phyloP scores from a whole-genome alignment of 2,329 filamentous ascomycete species.

The Zelopaecilomyces penicillatus region DNA sequence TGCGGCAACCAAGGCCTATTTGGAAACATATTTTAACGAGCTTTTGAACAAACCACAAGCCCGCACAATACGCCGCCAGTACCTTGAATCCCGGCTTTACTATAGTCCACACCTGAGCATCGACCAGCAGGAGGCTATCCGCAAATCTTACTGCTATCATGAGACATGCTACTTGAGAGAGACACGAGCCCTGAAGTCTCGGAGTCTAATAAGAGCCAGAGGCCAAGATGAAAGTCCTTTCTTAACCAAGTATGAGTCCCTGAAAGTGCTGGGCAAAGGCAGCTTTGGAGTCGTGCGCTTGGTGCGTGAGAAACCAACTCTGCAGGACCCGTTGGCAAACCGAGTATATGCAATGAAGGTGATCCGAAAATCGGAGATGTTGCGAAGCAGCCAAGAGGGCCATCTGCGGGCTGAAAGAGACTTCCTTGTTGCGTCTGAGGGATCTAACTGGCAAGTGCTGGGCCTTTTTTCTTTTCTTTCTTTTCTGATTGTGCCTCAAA shows the following conservation, averaged over 20 bases:
- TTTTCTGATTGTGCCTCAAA: too few species aligned
- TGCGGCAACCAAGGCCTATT: conserved; percentile 73
- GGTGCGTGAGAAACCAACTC: conserved; percentile 57
- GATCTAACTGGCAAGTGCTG: conserved; percentile 60
- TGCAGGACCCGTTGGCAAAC: conserved; percentile 18
- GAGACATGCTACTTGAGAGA: conserved; percentile 73
- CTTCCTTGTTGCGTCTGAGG: conserved; percentile 80
- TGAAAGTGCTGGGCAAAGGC: conserved; percentile 82
- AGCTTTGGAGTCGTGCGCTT: conserved; percentile 90
- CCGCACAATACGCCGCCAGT: conserved; percentile 23
- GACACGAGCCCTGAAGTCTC: conserved; percentile 59
- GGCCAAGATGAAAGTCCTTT: conserved; percentile 8
- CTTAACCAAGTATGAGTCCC: conserved; percentile 54
- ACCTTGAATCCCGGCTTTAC: conserved; percentile 45
- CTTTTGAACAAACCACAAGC: conserved; percentile 42
- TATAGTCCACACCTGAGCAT: conserved; percentile 42
- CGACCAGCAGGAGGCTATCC: conserved; percentile 44
- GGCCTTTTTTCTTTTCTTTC: background rate
- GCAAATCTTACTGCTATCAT: conserved; percentile 51
- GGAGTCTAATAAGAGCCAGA: conserved; percentile 28
- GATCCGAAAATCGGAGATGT: conserved; percentile 88
- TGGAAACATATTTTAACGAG: conserved; percentile 79
- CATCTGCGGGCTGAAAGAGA: conserved; percentile 87
- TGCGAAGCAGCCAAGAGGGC: conserved; percentile 83
- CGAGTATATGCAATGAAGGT: conserved; percentile 94